phyloP scores from a whole-genome alignment of 1,284 basidiomycete species.

The Coniophora puteana region DNA sequence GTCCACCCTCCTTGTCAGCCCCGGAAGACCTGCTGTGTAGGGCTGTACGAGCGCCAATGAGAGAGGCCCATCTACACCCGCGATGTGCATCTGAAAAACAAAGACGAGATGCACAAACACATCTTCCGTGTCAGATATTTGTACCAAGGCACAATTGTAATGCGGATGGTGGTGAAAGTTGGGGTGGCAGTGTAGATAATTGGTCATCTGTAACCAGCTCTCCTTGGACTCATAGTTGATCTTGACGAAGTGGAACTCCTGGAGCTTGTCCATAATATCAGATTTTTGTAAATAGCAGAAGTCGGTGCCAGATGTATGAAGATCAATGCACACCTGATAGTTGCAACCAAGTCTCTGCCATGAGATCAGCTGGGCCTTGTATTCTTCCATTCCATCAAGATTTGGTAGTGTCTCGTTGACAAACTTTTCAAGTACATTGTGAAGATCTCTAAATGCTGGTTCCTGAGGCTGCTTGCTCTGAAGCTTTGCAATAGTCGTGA shows the following conservation, averaged over 20 bases:
- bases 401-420: conserved; percentile 15
- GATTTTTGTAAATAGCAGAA: no score
- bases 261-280: no score
- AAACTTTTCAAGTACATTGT: conserved; percentile 16
- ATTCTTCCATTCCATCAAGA: conserved; percentile 11
- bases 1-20: conserved; percentile 11
- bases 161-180: conserved; percentile 16
- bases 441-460: conserved; percentile 15
- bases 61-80: neutral
- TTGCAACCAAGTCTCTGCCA: conserved; percentile 4
- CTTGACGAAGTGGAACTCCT: conserved; percentile 15
- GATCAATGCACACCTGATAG: neutral
- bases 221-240: conserved; percentile 22
- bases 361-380: conserved; percentile 10
- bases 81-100: conserved; percentile 14
- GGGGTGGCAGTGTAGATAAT: conserved; percentile 23
- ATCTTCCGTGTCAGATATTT: conserved; percentile 4
- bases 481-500: no score
- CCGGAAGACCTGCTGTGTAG: conserved; percentile 11
- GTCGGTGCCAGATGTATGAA: no score
- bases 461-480: no score
- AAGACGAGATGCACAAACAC: conserved; percentile 16
- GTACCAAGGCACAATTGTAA: conserved; percentile 19
- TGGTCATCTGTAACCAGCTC: conserved; percentile 16
- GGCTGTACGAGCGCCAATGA: conserved; percentile 22